A percentile compares a stretch with the other conserved stretches of the same genome.
phyloP scores from a whole-genome alignment of 1,284 basidiomycete species.

The Cryptococcus sp. region DNA sequence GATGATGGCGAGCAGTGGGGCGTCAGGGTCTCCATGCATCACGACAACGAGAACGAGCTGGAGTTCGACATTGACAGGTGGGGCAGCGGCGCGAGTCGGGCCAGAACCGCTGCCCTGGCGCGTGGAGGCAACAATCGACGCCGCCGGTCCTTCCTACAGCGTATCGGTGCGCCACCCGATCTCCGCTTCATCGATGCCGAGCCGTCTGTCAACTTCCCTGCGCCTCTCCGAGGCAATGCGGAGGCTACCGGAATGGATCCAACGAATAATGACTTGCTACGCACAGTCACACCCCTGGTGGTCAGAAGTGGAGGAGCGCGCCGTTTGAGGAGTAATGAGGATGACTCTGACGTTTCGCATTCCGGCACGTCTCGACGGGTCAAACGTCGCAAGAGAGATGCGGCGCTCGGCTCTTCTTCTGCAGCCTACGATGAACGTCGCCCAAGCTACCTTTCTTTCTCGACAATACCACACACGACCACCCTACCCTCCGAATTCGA shows the following conservation, averaged over 20 bases:
- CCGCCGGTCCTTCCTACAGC: conserved; percentile 8
- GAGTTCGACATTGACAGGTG: conserved; percentile 11
- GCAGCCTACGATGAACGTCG: conserved; percentile 2
- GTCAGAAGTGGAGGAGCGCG: conserved; percentile 5
- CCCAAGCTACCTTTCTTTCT: conserved; percentile 23
- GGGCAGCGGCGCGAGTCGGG: background rate
- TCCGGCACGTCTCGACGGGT: background rate
- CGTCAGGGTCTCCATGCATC: conserved; percentile 5
- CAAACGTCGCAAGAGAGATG: conserved; percentile 5
- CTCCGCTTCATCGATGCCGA: conserved; percentile 10
- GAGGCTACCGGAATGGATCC: conserved; percentile 15
- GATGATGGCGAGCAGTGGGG: conserved; percentile 16
- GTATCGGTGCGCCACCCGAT: conserved; percentile 14
- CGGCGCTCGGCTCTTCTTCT: background rate
- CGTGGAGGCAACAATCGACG: conserved; percentile 18
- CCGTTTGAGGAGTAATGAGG: conserved; percentile 6
- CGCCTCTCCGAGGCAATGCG: conserved; percentile 2
- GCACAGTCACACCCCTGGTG: conserved; percentile 4
- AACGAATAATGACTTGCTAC: conserved; percentile 10
- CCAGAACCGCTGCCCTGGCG: background rate
- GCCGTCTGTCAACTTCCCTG: conserved; percentile 7
- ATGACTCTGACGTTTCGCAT: background rate
- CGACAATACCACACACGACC: conserved; percentile 11
- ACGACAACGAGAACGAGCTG: background rate
- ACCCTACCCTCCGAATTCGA: conserved; percentile 22